Evolutionary conservation across 208 protist genomes (phyloP).

Genomic region (Phytomonas sp.): DNA sequence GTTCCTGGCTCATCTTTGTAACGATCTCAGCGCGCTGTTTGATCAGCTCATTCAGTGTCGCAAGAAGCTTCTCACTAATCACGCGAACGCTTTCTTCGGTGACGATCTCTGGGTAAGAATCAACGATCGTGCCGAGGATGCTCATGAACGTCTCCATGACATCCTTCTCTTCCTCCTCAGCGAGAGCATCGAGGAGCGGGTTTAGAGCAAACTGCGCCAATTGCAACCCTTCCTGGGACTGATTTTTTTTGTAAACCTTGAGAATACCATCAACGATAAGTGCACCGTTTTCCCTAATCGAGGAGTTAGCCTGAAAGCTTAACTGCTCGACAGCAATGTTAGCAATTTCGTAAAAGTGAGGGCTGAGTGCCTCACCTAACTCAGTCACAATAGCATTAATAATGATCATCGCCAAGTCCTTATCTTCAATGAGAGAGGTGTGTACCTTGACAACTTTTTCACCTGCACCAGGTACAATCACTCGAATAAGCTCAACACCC

Average conservation of each 20-base stretch:
- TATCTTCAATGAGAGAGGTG: slow-evolving; percentile 83
- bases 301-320: slow-evolving; percentile 42
- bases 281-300: slow-evolving; percentile 61
- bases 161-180: slow-evolving; percentile 50
- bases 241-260: slow-evolving; percentile 32
- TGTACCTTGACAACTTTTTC: slow-evolving; percentile 67
- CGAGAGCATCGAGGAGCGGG: slow-evolving; percentile 46
- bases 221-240: slow-evolving; percentile 27
- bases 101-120: slow-evolving; percentile 42
- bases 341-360: slow-evolving; percentile 61
- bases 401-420: slow-evolving; percentile 73
- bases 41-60: slow-evolving; percentile 39
- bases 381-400: slow-evolving; percentile 62
- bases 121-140: slow-evolving; percentile 55
- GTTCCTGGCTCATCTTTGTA: slow-evolving; percentile 41
- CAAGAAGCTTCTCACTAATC: slow-evolving; percentile 65
- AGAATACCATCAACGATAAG: slow-evolving; percentile 68
- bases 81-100: slow-evolving; percentile 32
- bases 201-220: slow-evolving; percentile 39
- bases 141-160: slow-evolving; percentile 57
- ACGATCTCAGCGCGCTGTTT: slow-evolving; percentile 41
- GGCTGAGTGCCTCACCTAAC: slow-evolving; percentile 34
- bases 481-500: slow-evolving; percentile 35
- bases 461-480: slow-evolving; percentile 69
- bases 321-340: slow-evolving; percentile 53